Conservation (phyloP, 73 alveolate species). For the Paramecium bursaria region DNA sequence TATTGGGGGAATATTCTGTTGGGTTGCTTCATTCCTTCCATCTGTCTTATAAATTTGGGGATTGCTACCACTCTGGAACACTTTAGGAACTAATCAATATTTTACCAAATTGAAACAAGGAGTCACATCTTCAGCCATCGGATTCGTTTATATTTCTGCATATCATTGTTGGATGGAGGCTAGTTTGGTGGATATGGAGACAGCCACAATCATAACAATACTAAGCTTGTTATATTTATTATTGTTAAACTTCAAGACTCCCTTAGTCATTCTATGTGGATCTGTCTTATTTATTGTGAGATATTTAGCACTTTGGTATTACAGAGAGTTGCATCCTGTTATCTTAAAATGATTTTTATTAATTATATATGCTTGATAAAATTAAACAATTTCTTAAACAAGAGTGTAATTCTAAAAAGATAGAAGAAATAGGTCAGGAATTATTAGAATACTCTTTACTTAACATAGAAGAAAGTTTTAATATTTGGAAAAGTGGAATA, state of each 20-base stretch:
- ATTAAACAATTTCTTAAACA: too few species aligned
- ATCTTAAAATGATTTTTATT: constrained; percentile 39
- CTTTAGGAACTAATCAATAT: constrained; percentile 3
- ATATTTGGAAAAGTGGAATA: constrained; percentile 34
- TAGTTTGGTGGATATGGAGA: too few species aligned
- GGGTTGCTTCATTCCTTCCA: constrained; percentile 38
- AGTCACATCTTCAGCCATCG: constrained; percentile 10
- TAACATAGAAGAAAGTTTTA: background rate
- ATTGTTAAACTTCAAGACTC: constrained; percentile 31
- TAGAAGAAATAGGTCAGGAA: too few species aligned
- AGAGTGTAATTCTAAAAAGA: too few species aligned
- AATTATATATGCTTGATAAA: too few species aligned
- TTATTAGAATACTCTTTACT: too few species aligned
- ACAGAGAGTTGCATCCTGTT: constrained; percentile 11
- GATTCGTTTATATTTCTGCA: constrained; percentile 19
- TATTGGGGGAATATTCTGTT: constrained; percentile 25
- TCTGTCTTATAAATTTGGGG: constrained; percentile 47
- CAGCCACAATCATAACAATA: constrained; percentile 7
- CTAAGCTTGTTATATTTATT: background rate
- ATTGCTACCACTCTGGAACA: constrained; percentile 30
- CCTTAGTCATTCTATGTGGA: background rate
- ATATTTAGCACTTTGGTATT: constrained; percentile 47
- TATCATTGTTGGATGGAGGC: too few species aligned
- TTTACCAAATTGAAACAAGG: constrained; percentile 38
- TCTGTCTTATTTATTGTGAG: constrained; percentile 18